These are phyloP conservation scores for Rhodosporidiobolus sp. DNA, from an alignment of 768 basidiomycete species.

Conservation along the genomic window DNA sequence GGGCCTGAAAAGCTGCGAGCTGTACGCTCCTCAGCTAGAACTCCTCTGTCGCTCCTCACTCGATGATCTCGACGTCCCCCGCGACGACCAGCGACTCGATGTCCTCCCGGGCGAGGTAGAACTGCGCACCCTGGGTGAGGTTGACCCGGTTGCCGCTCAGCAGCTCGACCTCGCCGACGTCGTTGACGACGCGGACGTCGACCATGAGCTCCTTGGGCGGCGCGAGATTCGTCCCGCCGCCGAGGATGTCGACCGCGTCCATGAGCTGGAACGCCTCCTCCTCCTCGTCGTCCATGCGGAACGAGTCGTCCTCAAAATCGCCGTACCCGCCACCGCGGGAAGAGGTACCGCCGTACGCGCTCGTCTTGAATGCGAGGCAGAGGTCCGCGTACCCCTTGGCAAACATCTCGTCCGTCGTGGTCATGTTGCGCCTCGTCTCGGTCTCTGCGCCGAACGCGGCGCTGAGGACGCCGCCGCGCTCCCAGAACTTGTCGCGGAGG, in stretches of 20 bases:
- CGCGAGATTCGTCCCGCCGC: constrained; percentile 30
- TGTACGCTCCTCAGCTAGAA: neutral
- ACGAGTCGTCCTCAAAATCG: neutral
- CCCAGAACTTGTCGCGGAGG: constrained; percentile 85
- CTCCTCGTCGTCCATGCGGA: constrained; percentile 19
- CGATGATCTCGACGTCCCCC: constrained; percentile 84
- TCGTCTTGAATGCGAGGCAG: constrained; percentile 37
- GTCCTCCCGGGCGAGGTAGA: constrained; percentile 79
- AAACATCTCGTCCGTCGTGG: constrained; percentile 33
- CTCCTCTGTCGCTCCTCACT: constrained; percentile 10
- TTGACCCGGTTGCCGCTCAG: constrained; percentile 79
- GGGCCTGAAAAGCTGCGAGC: no score
- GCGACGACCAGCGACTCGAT: constrained; percentile 92
- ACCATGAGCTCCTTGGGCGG: constrained; percentile 90
- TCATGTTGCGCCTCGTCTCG: constrained; percentile 36
- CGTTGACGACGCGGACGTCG: constrained; percentile 75
- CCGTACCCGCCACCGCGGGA: neutral
- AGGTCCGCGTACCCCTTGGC: constrained; percentile 38
- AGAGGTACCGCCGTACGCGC: constrained; percentile 8
- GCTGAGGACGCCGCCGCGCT: constrained; percentile 80
- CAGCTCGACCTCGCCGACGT: constrained; percentile 88
- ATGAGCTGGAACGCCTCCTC: constrained; percentile 15
- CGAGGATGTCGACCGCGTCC: constrained; percentile 63
- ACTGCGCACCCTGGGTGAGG: constrained; percentile 83
- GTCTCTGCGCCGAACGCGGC: constrained; percentile 67